Base-by-base conservation (phyloP, 805 yeast species). In the Schizosaccharomyces octosporus region DNA sequence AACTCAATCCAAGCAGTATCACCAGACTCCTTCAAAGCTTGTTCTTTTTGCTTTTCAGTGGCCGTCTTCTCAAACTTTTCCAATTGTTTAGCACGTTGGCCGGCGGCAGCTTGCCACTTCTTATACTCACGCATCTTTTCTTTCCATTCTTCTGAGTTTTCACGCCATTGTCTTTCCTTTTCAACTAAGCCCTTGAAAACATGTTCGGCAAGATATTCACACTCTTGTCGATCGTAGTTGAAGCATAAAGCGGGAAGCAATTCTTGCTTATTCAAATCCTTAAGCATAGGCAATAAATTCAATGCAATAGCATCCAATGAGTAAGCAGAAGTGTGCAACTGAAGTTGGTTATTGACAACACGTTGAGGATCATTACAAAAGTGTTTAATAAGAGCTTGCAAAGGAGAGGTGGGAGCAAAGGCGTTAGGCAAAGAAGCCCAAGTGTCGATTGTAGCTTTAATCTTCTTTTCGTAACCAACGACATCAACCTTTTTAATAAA, bases 21-120 rank as follows among this genome's bases (percentile, higher is more conserved):
- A 21, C 48, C 60, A 13, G 60, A 39, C 19, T 57, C 48, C n/a
- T 57, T 57, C 9, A 41, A 21, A 7, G 48, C 48, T 31, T 57
- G 48, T 24, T 29, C 42, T 36, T 57, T 57, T 15, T 39, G 43
- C 29, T 57, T 57, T 9, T 57, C 60, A 21, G 43, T 57, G 27
- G 43, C 48, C 7, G n/a, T 21, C 60, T 57, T 57, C n/a, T 57
- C 42, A 15, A 36, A 39, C 13, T 41, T 36, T 36, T 57, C 48
- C 42, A 21, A 15, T 36, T 57, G 48, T 6, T 57, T 57, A 21
- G 43, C 60, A 19, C 60, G n/a, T 41, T 57, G 60, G 19, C 21
- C 36, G 11, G 60, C 60, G 17, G 48, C n/a, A 21, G 60, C 43
- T 41, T 57, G 48, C 60, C 60, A 57, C 32, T 57, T 57, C 45